Conservation (phyloP, 2,329 filamentous ascomycete genomes). For the Pseudogymnoascus sp. region DNA sequence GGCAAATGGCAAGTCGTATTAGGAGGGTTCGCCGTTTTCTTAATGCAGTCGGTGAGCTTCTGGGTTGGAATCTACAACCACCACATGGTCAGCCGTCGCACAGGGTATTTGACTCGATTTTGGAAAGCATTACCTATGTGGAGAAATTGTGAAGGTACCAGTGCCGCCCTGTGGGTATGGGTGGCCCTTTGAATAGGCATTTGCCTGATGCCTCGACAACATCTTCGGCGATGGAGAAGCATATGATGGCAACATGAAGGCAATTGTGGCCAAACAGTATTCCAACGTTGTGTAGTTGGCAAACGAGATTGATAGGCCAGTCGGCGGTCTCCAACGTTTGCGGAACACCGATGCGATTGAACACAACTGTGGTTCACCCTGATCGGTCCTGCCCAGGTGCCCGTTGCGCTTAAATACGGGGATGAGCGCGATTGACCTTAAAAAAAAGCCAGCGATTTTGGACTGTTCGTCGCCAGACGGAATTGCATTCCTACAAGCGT, state of each 20-base stretch:
- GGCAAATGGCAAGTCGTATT: slow-evolving; percentile 53
- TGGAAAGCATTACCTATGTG: slow-evolving; percentile 62
- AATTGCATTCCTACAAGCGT: slow-evolving; percentile 5
- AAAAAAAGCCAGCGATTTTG: slow-evolving; percentile 1
- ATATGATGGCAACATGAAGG: slow-evolving; percentile 54
- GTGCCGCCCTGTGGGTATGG: slow-evolving; percentile 62
- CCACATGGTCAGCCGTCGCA: slow-evolving; percentile 7
- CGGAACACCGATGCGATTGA: slow-evolving; percentile 4
- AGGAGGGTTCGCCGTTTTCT: slow-evolving; percentile 68
- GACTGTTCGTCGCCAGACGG: slow-evolving; percentile 1
- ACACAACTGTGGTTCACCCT: slow-evolving; percentile 1
- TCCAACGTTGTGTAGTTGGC: not conserved
- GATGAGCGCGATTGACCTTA: not conserved
- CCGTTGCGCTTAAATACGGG: not conserved
- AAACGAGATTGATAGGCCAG: not conserved
- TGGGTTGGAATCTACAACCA: slow-evolving; percentile 67
- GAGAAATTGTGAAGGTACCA: slow-evolving; percentile 74
- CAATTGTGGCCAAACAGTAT: slow-evolving; percentile 1
- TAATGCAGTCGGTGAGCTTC: slow-evolving; percentile 61
- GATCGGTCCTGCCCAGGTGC: slow-evolving; percentile 6
- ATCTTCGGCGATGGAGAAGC: slow-evolving; percentile 47
- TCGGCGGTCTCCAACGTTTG: not conserved
- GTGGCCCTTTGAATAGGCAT: slow-evolving; percentile 71
- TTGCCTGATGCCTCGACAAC: slow-evolving; percentile 75
- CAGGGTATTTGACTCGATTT: slow-evolving; percentile 1